phyloP scores from a whole-genome alignment of 129 eudicot genomes.

The Centaurea solstitialis region DNA sequence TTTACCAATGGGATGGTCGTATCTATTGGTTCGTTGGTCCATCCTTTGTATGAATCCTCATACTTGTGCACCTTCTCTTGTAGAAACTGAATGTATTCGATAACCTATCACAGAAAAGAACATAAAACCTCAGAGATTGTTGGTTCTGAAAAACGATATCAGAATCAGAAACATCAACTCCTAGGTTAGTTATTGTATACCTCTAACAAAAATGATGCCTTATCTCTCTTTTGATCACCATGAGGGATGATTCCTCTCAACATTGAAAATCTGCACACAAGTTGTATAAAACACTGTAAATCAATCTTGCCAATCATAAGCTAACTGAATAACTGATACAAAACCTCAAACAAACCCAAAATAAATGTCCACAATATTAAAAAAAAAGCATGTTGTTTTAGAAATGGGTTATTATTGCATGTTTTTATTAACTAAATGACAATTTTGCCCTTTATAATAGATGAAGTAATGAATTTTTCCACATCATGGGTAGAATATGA shows the following conservation, averaged over 20 bases:
- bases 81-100: constrained; percentile 82
- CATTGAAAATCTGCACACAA: constrained; percentile 79
- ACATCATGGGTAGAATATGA: not conserved
- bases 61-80: constrained; percentile 87
- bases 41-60: constrained; percentile 66
- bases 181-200: constrained; percentile 25
- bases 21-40: constrained; percentile 62
- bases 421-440: not conserved
- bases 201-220: constrained; percentile 92
- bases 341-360: not conserved
- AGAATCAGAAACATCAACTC: not conserved
- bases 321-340: not conserved
- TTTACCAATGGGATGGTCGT: constrained; percentile 47
- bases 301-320: not conserved
- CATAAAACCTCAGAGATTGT: not conserved
- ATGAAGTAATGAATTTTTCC: not conserved
- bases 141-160: not conserved
- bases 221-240: constrained; percentile 94
- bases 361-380: not conserved
- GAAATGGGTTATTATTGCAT: not conserved
- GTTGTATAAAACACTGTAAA: not conserved
- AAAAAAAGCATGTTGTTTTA: not conserved
- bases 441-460: not conserved
- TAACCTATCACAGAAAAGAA: constrained; percentile 58
- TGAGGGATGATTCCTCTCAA: constrained; percentile 88